Base-by-base conservation (phyloP, 1,284 basidiomycete species). In the Boletus nobilissimus region DNA sequence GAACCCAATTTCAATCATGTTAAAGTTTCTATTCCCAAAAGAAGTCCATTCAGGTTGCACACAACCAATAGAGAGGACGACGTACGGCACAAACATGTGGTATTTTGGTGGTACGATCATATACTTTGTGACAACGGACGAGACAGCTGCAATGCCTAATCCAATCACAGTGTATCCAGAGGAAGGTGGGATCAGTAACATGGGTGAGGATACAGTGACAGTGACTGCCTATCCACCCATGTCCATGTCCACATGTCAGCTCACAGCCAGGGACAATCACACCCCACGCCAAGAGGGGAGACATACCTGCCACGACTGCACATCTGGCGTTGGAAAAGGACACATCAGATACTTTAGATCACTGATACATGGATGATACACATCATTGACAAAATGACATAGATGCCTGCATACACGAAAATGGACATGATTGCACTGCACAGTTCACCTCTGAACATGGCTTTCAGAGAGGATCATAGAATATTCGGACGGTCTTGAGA, bases 401-500 rank as follows among this genome's bases (percentile, higher is more conserved):
- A 78, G 62, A 78, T 62, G 26, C 81, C 78, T 16, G 70, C 81
- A 51, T 72, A 62, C 80, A 82, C 77, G 51, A 82, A 79, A 5
- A 80, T 64, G 66, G 81, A 79, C 26, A 80, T 74, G 43, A 81
- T 73, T n/a, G 81, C 81, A 64, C 80, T 80, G 69, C 81, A 83
- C 51, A 92, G 85, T 86, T 93, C 92, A 62, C 92, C 92, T 81
- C 91, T 87, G 85, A 94, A 94, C 86, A 94, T 92, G 83, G 91
- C 91, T 77, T 87, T 88, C 34, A 94, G 94, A 81, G 91, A 92
- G 40, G 93, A 92, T 66, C 93, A 88, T 24, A 94, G 88, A 75
- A 94, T 89, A 84, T 94, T n/a, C n/a, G 93, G 76, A 92, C 92
- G 16, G 94, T 93, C 87, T 94, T 94, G 80, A 94, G 86, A 81